phyloP scores from a whole-genome alignment of 306 rosid genomes.

The Styphnolobium japonicum region DNA sequence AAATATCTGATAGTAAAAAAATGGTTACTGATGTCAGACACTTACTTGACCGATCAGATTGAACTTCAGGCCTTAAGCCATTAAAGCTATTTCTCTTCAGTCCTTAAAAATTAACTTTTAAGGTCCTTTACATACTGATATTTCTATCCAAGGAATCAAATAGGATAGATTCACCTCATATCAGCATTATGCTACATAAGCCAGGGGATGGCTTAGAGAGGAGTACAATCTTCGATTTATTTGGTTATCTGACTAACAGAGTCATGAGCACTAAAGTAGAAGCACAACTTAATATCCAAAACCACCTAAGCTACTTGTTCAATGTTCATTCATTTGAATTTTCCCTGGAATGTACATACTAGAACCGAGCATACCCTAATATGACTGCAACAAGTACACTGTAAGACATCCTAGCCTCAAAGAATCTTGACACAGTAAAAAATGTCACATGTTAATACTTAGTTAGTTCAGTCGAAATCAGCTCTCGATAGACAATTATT shows the following conservation, averaged over 20 bases:
- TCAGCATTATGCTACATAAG: background rate
- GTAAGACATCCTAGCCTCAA: background rate
- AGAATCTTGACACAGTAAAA: slow-evolving; percentile 6
- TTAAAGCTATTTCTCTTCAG: background rate
- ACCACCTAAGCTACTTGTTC: background rate
- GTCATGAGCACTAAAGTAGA: background rate
- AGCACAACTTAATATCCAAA: background rate
- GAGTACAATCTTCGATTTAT: background rate
- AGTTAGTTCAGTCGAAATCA: slow-evolving; percentile 5
- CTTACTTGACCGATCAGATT: background rate
- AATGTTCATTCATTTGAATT: background rate
- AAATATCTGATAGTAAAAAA: no score
- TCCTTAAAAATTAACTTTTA: background rate
- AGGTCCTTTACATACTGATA: background rate
- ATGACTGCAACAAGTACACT: background rate
- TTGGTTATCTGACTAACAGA: background rate
- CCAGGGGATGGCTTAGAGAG: background rate
- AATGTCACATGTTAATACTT: background rate
- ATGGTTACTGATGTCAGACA: background rate
- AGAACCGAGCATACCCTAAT: background rate
- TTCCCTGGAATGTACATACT: no score
- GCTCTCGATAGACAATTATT: background rate
- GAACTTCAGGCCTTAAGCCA: slow-evolving; percentile 15
- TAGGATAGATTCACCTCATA: background rate
- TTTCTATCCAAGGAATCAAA: background rate